Base-by-base conservation (phyloP, 2,329 filamentous ascomycete genomes). In the Mollisia scopiformis region DNA sequence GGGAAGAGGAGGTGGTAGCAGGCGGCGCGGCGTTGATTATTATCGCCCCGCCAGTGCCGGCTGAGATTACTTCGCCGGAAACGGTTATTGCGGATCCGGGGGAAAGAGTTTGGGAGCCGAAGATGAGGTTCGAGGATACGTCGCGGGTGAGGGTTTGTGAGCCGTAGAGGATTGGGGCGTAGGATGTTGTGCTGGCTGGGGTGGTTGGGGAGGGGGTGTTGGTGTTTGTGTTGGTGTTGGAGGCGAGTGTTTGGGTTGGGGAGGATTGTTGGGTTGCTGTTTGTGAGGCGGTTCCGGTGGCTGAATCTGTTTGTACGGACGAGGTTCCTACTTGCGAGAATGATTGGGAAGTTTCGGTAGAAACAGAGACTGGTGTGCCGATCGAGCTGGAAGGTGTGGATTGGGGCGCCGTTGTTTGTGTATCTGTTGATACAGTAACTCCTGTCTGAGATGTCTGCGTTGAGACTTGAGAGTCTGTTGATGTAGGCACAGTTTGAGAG, bases 31-130 rank as follows among this genome's bases (percentile, higher is more conserved):
- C 61, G 6, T 71, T 70, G 30, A 70, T 61, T 3, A 67, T 62
- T 4, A 71, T 59, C 3, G 62, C 66, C 30, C 65, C 65, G 6
- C 59, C 59, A 6, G 68, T 50, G 5, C 21, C 62, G 2, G 69
- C 10, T 21, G 68, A 68, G 23, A 71, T 66, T 13, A 61, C 55
- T 52, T 70, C 58, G 0, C 68, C 67, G 21, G 61, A 59, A 1
- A 67, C 53, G 1, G 69, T 70, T 37, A 69, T 58, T n/a, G 59
- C 63, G n/a, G 63, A 66, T 8, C 66, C 69, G 5, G 66, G 68
- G 2, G 46, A 37, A 7, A 71, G 60, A 4, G 68, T 71, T 55
- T 67, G 67, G 8, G 66, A 60, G 6, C 68, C 69, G 41, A 71
- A 50, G 1, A 69, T n/a, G 25, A 69, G 41, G 33, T 59, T 59